Evolutionary conservation across 139 green algal species (phyloP), one percentile per base, ranked within the genome.

Genomic region (Chlamydomonas eustigma): DNA sequence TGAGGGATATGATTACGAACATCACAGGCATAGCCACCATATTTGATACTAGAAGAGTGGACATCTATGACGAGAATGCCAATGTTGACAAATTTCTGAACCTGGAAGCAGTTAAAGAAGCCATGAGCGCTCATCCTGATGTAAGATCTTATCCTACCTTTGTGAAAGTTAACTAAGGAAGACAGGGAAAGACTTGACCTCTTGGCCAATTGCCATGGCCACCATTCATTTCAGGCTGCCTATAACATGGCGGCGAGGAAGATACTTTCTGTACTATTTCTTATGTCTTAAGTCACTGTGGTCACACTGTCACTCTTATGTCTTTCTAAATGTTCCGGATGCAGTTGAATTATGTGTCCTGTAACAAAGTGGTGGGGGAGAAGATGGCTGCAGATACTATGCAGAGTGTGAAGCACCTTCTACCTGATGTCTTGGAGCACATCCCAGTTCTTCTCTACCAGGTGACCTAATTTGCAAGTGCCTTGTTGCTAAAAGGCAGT

Each of bases 361-460:
- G 89, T 81, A 86, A 76, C 0, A 38, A 71, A 0, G 37, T 50
- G 1, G 86, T 93, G 5, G 71, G 71, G 1, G 18, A 50, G 0
- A 77, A 50, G 0, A 84, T 93, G 83, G 72, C 68, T 0, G 78
- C 80, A 1, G 89, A 93, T 65, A 83, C 81, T 1, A 93, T 93
- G 89, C 80, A 82, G 39, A 86, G 66, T 51, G 82, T 85, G 0
- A 81, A 71, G 71, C 30, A 71, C 3, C 83, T 92, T 34, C 24
- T 93, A 8, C 84, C 87, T 1, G 88, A 89, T 74, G 51, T 93
- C 5, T 79, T 93, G 63, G 36, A 39, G 1, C 37, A 51, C 24
- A 33, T 91, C 24, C 88, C 85, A 6, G 28, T 93, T 30, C 86
- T 93, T 51, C 78, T 93, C 31, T 93, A 93, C 73, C 84, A 91